These are phyloP conservation scores for Didymella segeticola DNA, from an alignment of 2,329 filamentous ascomycete genomes.

Conservation along the genomic window DNA sequence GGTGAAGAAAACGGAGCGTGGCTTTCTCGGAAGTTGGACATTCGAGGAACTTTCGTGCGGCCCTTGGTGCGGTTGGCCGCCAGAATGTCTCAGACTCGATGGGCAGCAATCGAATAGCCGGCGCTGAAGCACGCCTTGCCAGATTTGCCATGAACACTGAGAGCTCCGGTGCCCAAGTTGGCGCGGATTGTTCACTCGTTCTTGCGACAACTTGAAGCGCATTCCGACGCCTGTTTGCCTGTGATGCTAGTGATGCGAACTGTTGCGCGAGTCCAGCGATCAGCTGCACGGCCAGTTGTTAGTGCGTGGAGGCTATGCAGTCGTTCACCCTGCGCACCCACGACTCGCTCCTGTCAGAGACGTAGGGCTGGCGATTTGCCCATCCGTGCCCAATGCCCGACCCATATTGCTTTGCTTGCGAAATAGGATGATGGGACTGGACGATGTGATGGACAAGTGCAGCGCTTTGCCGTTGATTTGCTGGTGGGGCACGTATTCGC, in stretches of 20 bases:
- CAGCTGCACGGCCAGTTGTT: conserved; percentile 14
- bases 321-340: conserved; percentile 16
- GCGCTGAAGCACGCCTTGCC: conserved; percentile 19
- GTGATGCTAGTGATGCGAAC: conserved; percentile 6
- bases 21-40: not conserved
- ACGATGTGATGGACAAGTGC: conserved; percentile 18
- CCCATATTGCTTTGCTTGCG: conserved; percentile 24
- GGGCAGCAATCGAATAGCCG: conserved; percentile 34
- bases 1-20: not conserved
- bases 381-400: conserved; percentile 35
- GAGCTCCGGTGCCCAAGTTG: not conserved
- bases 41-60: conserved; percentile 2
- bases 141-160: not conserved
- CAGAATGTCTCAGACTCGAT: conserved; percentile 29
- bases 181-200: conserved; percentile 1
- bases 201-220: conserved; percentile 6
- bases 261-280: conserved; percentile 6
- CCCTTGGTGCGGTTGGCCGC: conserved; percentile 4
- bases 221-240: conserved; percentile 9
- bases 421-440: conserved; percentile 7
- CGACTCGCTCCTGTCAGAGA: conserved; percentile 26
- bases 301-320: conserved; percentile 33
- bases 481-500: conserved; percentile 27
- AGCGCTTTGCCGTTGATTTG: conserved; percentile 28
- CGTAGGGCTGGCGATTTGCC: conserved; percentile 28